phyloP scores from a whole-genome alignment of 2,329 filamentous ascomycete species.

The Lasiodiplodia gonubiensis region DNA sequence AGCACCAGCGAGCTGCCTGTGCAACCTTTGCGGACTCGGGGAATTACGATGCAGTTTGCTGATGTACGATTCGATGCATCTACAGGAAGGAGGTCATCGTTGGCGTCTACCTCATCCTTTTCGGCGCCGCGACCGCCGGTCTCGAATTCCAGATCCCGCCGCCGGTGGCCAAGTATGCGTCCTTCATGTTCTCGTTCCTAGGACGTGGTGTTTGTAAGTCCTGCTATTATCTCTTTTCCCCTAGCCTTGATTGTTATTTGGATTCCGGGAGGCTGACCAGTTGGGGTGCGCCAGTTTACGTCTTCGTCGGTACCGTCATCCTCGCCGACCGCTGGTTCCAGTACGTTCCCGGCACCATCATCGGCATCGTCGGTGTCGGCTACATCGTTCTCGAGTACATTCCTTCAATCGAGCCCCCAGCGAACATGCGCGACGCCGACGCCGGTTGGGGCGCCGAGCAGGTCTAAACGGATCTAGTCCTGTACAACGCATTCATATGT shows the following conservation, averaged over 20 bases:
- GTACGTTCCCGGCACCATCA: conserved; percentile 76
- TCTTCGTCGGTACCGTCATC: conserved; percentile 89
- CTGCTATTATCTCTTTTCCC: neutral
- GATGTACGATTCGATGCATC: neutral
- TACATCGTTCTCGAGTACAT: conserved; percentile 66
- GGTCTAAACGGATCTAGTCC: conserved; percentile 47
- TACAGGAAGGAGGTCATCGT: conserved; percentile 74
- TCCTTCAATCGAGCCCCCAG: conserved; percentile 59
- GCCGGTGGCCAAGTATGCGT: conserved; percentile 90
- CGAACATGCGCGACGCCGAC: conserved; percentile 62
- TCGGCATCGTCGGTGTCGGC: conserved; percentile 77
- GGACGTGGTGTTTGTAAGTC: conserved; percentile 91
- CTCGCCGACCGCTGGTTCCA: conserved; percentile 71
- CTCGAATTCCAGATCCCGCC: conserved; percentile 91
- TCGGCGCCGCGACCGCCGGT: conserved; percentile 66
- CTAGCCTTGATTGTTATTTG: neutral
- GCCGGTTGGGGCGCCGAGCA: conserved; percentile 60
- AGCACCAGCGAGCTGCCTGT: too few species aligned
- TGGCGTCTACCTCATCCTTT: conserved; percentile 86
- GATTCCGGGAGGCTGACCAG: conserved; percentile 29
- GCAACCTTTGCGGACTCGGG: neutral
- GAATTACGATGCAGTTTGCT: neutral
- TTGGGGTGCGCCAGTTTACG: conserved; percentile 72
- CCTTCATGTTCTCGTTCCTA: conserved; percentile 97
- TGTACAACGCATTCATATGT: too few species aligned